phyloP scores from a whole-genome alignment of 148 eudicot species.

The Spergularia marina region DNA sequence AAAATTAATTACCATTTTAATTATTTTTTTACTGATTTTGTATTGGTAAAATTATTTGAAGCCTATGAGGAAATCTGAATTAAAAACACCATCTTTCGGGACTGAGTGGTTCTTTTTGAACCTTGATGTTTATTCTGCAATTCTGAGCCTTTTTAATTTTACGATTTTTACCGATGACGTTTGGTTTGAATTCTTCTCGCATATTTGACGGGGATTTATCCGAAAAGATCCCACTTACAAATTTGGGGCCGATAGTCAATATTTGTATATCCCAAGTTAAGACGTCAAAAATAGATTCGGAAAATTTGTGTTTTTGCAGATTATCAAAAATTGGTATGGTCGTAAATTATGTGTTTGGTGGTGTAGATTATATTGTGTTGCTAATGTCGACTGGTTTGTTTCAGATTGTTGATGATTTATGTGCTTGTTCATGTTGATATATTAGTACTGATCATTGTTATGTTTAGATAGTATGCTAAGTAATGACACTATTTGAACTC shows the following conservation, averaged over 20 bases:
- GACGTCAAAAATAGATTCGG: slow-evolving; percentile 32
- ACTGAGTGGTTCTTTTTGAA: slow-evolving; percentile 20
- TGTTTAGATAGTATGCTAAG: too few relatives aligned
- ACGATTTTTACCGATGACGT: too few relatives aligned
- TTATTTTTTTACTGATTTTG: background rate
- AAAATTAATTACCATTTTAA: background rate
- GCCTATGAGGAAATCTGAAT: slow-evolving; percentile 25
- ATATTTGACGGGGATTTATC: slow-evolving; percentile 9
- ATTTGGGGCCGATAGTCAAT: slow-evolving; percentile 26
- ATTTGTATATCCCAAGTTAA: slow-evolving; percentile 38
- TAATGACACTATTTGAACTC: too few relatives aligned
- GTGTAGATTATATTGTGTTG: too few relatives aligned
- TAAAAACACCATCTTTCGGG: slow-evolving; percentile 42
- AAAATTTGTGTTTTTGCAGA: background rate
- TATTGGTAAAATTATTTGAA: background rate
- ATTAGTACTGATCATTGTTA: too few relatives aligned
- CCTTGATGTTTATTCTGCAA: slow-evolving; percentile 35
- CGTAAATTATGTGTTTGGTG: too few relatives aligned
- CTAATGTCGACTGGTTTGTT: too few relatives aligned
- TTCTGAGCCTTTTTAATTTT: slow-evolving; percentile 28
- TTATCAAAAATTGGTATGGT: too few relatives aligned
- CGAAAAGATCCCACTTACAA: slow-evolving; percentile 32
- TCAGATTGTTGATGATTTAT: too few relatives aligned
- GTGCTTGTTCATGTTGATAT: too few relatives aligned
- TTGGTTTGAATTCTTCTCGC: too few relatives aligned